Evolutionary conservation across 331 rosid species (phyloP).

Genomic region (Saraca asoca): DNA sequence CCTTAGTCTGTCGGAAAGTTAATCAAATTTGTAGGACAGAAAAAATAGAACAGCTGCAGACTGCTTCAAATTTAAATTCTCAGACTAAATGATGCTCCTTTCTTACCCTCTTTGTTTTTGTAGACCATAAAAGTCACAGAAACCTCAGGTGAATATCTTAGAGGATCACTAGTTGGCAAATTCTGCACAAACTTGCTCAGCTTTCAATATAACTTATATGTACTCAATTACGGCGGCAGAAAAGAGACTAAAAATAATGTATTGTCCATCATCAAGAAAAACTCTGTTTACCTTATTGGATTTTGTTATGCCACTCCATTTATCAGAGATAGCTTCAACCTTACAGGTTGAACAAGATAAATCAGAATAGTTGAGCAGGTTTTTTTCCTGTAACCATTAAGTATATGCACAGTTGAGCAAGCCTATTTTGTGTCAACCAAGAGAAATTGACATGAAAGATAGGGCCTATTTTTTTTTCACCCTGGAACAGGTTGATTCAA

Average conservation of each 20-base stretch:
- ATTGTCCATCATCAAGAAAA: conserved; percentile 46
- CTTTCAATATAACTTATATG: conserved; percentile 25
- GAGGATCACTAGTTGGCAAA: conserved; percentile 52
- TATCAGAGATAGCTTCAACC: background rate
- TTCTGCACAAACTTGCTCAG: conserved; percentile 54
- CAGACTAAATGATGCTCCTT: conserved; percentile 49
- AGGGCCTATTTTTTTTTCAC: background rate
- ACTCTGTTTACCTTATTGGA: background rate
- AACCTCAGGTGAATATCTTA: conserved; percentile 48
- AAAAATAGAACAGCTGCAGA: conserved; percentile 10
- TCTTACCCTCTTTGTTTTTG: conserved; percentile 47
- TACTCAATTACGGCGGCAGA: too few relatives aligned
- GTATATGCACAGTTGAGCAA: background rate
- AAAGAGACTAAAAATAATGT: too few relatives aligned
- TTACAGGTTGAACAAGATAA: too few relatives aligned
- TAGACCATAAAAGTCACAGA: conserved; percentile 53
- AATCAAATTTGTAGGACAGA: conserved; percentile 22
- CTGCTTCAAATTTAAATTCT: conserved; percentile 24
- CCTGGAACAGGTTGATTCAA: background rate
- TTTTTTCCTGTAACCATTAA: background rate
- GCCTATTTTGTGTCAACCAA: background rate
- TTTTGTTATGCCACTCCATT: background rate
- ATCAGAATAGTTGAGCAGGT: background rate
- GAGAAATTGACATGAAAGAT: background rate
- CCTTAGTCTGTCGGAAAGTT: conserved; percentile 37